phyloP scores from a whole-genome alignment of 139 green algal species.

The Raphidocelis subcapitata region DNA sequence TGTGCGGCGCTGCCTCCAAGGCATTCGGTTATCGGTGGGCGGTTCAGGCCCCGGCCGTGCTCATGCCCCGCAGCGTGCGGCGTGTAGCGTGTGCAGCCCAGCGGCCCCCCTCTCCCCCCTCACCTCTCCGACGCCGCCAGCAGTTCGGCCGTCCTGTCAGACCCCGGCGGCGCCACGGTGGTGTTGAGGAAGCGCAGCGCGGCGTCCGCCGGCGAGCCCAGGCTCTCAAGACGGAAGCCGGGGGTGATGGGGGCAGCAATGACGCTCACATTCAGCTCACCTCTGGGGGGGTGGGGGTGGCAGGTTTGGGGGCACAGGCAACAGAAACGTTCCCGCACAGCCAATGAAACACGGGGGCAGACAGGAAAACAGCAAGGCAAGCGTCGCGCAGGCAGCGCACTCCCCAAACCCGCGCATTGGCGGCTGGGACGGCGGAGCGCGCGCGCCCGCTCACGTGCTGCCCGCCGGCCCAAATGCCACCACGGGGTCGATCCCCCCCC shows the following conservation, averaged over 20 bases:
- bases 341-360: too few relatives aligned
- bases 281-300: slow-evolving; percentile 34
- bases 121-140: slow-evolving; percentile 36
- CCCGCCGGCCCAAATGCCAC: slow-evolving; percentile 82
- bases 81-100: not conserved
- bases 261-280: slow-evolving; percentile 90
- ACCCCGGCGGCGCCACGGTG: slow-evolving; percentile 49
- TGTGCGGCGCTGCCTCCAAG: not conserved
- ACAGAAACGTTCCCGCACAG: too few relatives aligned
- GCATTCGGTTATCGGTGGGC: not conserved
- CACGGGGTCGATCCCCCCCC: slow-evolving; percentile 61
- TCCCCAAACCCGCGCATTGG: too few relatives aligned
- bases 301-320: too few relatives aligned
- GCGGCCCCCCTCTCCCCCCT: not conserved
- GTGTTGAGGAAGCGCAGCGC: slow-evolving; percentile 59
- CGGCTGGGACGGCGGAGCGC: too few relatives aligned
- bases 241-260: slow-evolving; percentile 79
- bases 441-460: slow-evolving; percentile 43
- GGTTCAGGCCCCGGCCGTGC: not conserved
- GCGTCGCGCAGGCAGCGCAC: too few relatives aligned
- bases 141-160: slow-evolving; percentile 50
- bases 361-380: too few relatives aligned
- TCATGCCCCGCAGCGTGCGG: not conserved
- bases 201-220: slow-evolving; percentile 59
- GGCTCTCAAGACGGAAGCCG: slow-evolving; percentile 68